Percentiles rank a stretch among this genome's conserved stretches.
These are phyloP conservation scores for Wickerhamiella sergipiensis DNA, from an alignment of 805 yeast genomes.

Conservation along the genomic window DNA sequence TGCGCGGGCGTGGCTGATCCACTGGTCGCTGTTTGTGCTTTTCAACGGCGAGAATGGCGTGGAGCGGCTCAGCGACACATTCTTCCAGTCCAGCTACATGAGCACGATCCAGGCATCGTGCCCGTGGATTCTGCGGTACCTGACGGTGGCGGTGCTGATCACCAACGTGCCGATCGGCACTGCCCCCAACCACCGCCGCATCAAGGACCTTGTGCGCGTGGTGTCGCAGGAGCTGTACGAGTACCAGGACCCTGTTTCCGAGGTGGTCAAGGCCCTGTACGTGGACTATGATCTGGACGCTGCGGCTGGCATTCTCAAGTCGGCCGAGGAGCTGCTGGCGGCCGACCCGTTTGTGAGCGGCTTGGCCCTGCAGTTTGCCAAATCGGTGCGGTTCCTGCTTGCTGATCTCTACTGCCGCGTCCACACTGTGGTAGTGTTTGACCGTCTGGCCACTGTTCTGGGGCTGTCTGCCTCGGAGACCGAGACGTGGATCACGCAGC, in stretches of 20 bases:
- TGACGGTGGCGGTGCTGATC: constrained; percentile 42
- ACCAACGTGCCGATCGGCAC: constrained; percentile 10
- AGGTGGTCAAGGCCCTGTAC: constrained; percentile 40
- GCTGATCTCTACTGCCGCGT: constrained; percentile 43
- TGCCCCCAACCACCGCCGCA: constrained; percentile 30
- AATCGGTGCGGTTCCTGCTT: constrained; percentile 36
- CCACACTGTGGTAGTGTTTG: constrained; percentile 36
- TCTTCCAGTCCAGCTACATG: constrained; percentile 44
- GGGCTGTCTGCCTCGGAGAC: constrained; percentile 35
- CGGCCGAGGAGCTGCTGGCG: constrained; percentile 35
- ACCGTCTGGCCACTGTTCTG: constrained; percentile 32
- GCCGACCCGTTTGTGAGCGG: constrained; percentile 44
- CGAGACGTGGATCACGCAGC: constrained; percentile 37
- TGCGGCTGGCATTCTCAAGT: constrained; percentile 35
- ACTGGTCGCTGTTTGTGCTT: constrained; percentile 54
- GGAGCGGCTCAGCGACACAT: constrained; percentile 42
- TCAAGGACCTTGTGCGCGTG: constrained; percentile 44
- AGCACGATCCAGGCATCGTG: constrained; percentile 57
- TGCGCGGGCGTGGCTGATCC: constrained; percentile 54
- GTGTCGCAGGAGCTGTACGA: constrained; percentile 52
- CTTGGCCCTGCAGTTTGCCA: constrained; percentile 30
- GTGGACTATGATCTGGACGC: constrained; percentile 45
- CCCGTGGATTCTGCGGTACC: constrained; percentile 58
- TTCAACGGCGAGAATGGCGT: constrained; percentile 40
- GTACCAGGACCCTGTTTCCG: constrained; percentile 50